Base-by-base conservation (phyloP, 768 basidiomycete species). In the Phylloporus sp. region DNA sequence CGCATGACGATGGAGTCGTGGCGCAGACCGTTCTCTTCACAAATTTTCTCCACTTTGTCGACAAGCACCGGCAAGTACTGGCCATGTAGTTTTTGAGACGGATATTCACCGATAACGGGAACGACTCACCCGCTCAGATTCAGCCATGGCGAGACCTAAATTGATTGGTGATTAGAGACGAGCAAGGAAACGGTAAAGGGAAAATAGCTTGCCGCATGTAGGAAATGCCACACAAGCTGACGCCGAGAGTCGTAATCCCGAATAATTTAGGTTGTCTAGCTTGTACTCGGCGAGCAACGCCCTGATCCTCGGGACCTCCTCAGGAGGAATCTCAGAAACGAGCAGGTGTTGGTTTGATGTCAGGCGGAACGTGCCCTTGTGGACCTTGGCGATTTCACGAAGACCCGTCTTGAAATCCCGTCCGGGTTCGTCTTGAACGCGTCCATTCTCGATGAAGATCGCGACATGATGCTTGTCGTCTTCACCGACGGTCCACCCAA, bases 181-280 rank as follows among this genome's bases (percentile, higher is more conserved):
- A 9, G 15, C n/a, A 3, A 6, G 8, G 0, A 9, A 27, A 22
- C 4, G 23, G 27, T 42, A 21, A 36, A 3, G 6, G 7, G 18
- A n/a, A 11, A 10, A 31, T 26, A 36, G 35, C 74, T 54, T 51
- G 65, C 83, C 90, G 66, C 92, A 97, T 10, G 94, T 97, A 1
- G 96, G 96, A 76, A 98, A 93, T 3, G 95, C 85, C 46, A 99
- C 96, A 69, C 96, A 99, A 13, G 96, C 95, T 13, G 92, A 94
- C 8, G 88, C 89, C 6, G 91, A 89, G 38, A 97, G 69, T 42
- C 95, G 77, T 57, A 98, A 65, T 5, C 79, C 94, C 11, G 81
- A 79, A 56, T 81, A 82, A 42, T 80, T 74, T 45, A 97, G 64
- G 59, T 94, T 91, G 67, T 98, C 94, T 38, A 98, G 75, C 67